A percentile compares a stretch with the other conserved stretches of the same genome.
Evolutionary conservation across 352 stramenopile species (phyloP).

Genomic region (Phytophthora uliginosa): DNA sequence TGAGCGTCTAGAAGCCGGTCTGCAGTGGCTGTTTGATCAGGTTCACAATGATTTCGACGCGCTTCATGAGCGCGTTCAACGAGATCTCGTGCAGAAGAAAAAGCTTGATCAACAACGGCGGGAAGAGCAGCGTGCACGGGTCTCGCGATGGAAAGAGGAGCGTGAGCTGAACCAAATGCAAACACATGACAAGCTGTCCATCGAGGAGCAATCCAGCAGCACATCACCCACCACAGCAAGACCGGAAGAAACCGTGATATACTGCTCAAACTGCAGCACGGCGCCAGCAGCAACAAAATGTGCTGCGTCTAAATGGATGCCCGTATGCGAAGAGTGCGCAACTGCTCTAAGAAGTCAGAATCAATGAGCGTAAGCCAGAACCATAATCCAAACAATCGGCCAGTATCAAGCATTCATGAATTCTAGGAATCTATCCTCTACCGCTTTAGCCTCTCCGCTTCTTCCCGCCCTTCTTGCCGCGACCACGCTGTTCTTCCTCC

Average conservation of each 20-base stretch:
- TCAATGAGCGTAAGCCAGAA: constrained; percentile 25
- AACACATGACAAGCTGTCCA: constrained; percentile 55
- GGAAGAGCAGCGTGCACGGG: constrained; percentile 67
- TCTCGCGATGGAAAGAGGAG: constrained; percentile 81
- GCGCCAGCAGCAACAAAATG: constrained; percentile 79
- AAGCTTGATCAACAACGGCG: constrained; percentile 61
- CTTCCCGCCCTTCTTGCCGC: constrained; percentile 52
- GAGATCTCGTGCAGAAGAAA: constrained; percentile 69
- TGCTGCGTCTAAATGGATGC: constrained; percentile 89
- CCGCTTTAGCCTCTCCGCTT: constrained; percentile 21
- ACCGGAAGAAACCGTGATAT: constrained; percentile 60
- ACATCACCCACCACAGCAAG: constrained; percentile 1
- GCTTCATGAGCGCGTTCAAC: constrained; percentile 58
- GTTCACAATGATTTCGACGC: constrained; percentile 61
- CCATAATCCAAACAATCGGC: neutral
- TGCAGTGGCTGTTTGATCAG: constrained; percentile 80
- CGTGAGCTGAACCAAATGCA: constrained; percentile 72
- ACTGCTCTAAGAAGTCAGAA: constrained; percentile 53
- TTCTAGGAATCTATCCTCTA: constrained; percentile 1
- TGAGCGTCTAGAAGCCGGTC: constrained; percentile 67
- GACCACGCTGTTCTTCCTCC: constrained; percentile 42
- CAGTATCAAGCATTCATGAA: neutral
- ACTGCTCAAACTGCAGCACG: constrained; percentile 70
- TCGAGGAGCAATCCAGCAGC: constrained; percentile 12
- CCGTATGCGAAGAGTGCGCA: constrained; percentile 73